Base-by-base conservation (phyloP, 2,329 filamentous ascomycete species). In the Diaporthe sp. region DNA sequence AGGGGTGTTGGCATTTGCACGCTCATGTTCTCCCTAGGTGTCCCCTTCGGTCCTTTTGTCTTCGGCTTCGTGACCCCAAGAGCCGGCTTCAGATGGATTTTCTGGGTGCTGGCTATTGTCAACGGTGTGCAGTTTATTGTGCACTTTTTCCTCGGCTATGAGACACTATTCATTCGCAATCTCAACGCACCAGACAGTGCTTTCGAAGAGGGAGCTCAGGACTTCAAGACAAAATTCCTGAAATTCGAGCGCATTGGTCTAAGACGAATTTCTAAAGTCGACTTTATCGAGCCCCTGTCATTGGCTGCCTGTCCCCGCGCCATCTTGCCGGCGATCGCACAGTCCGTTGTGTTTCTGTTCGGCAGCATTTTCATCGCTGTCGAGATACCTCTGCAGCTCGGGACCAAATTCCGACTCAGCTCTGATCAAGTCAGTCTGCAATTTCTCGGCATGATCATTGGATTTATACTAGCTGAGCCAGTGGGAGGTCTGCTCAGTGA, bases 341-440 rank as follows among this genome's bases (percentile, higher is more conserved):
- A 91, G 80, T 81, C 88, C 1, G 88, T 91, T 83, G 83, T 89
- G 9, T 92, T 91, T 80, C 82, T 87, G 8, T 91, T 89, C 78
- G 84, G 82, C 39, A 87, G 84, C 28, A 87, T 90, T 4, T 82
- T 90, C 70, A 82, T 87, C 67, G 89, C 89, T 0, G 88, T 92
- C 22, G 90, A 91, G 76, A 88, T 92, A 2, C 90, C 90, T 0
- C 89, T 91, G 68, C 83, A 91, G 2, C 89, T 91, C 76, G 83
- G 85, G 15, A 80, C 83, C 25, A 89, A 89, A 76, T 92, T 90
- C 72, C 85, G 85, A 7, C 87, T 92, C 82, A 88, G 88, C 78
- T 81, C 88, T 0, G 85, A 91, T 78, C 86, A 91, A 74, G 83
- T 91, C 3, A 90, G 90, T 0, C 84, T 91, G 0, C 89, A 91